phyloP scores from a whole-genome alignment of 2,329 filamentous ascomycete species.

The Colletotrichum spinosum region DNA sequence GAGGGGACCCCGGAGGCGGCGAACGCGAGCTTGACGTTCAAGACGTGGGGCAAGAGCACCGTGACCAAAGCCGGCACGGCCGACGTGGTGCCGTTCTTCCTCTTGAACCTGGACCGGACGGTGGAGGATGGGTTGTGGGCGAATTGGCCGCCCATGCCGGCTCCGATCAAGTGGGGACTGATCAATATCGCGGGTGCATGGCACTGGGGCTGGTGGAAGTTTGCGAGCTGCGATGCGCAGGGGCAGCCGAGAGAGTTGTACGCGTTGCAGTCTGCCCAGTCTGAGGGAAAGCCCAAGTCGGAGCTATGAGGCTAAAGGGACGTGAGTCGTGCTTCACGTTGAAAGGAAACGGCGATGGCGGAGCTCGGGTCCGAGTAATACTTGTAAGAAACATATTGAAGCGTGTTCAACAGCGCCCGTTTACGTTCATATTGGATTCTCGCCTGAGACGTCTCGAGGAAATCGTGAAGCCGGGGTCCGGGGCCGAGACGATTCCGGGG shows the following conservation, averaged over 20 bases:
- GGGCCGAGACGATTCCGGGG: conserved; percentile 1
- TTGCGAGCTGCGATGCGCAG: conserved; percentile 68
- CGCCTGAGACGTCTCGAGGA: conserved; percentile 4
- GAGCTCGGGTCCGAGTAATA: conserved; percentile 3
- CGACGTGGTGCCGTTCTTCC: conserved; percentile 73
- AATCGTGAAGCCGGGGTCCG: neutral
- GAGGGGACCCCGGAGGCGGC: conserved; percentile 57
- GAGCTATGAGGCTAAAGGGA: conserved; percentile 14
- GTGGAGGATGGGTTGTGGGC: conserved; percentile 70
- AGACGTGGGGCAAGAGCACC: conserved; percentile 71
- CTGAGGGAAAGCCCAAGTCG: conserved; percentile 24
- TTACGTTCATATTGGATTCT: conserved; percentile 6
- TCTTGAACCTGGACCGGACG: conserved; percentile 71
- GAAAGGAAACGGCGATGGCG: conserved; percentile 10
- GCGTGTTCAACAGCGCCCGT: conserved; percentile 14
- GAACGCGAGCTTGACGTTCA: conserved; percentile 63
- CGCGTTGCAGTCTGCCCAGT: conserved; percentile 50
- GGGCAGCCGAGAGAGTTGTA: conserved; percentile 67
- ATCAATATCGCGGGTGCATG: conserved; percentile 68
- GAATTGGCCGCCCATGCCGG: conserved; percentile 74
- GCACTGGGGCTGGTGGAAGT: conserved; percentile 72
- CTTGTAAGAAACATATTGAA: conserved; percentile 29
- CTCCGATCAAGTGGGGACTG: conserved; percentile 68
- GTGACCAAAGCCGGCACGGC: conserved; percentile 70
- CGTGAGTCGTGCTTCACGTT: neutral